These are phyloP conservation scores for Zalaria sp. DNA, from an alignment of 2,329 filamentous ascomycete species.

Conservation along the genomic window DNA sequence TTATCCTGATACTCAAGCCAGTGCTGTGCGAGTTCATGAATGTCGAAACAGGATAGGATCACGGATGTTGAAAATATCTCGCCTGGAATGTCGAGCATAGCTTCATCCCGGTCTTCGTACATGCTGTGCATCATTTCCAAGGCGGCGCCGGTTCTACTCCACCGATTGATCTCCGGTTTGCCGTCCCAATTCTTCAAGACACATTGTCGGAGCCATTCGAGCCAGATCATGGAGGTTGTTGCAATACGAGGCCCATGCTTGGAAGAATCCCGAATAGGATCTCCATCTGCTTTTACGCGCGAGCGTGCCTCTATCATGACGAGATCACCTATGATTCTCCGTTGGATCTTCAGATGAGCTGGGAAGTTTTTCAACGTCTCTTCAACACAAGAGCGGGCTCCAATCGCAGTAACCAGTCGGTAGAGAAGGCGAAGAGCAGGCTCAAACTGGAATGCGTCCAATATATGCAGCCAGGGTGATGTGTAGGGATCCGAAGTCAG, in stretches of 20 bases:
- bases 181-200: conserved; percentile 74
- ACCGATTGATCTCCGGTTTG: conserved; percentile 51
- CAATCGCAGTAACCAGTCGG: conserved; percentile 34
- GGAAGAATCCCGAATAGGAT: too few species aligned
- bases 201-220: conserved; percentile 63
- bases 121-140: conserved; percentile 54
- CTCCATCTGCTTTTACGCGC: too few species aligned
- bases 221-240: conserved; percentile 17
- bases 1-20: conserved; percentile 49
- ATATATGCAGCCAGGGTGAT: conserved; percentile 1
- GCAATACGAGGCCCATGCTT: not conserved
- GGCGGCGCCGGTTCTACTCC: conserved; percentile 62
- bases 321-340: too few species aligned
- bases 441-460: conserved; percentile 5
- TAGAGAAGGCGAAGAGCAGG: conserved; percentile 35
- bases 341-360: not conserved
- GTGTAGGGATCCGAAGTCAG: not conserved
- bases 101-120: not conserved
- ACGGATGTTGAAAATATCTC: conserved; percentile 63
- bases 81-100: conserved; percentile 41
- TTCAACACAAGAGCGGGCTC: conserved; percentile 26
- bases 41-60: conserved; percentile 61
- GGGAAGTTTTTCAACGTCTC: conserved; percentile 1
- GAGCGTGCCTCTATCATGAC: too few species aligned
- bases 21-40: conserved; percentile 56